Evolutionary conservation across 179 eudicot species (phyloP).

Genomic region (Silene vulgaris): DNA sequence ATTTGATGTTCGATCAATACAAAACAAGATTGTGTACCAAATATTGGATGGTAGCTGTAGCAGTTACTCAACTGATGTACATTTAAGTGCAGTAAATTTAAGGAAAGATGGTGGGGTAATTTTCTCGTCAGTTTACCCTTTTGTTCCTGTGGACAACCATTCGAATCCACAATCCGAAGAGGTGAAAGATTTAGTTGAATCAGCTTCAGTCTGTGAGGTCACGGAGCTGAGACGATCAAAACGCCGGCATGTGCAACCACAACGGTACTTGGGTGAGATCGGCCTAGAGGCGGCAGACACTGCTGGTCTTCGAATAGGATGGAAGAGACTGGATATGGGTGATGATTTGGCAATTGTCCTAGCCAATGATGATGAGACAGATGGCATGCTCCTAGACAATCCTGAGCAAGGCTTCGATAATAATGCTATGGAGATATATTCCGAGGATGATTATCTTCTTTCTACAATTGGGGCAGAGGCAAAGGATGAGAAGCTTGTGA

Average conservation of each 20-base stretch:
- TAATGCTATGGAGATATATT: slow-evolving; percentile 23
- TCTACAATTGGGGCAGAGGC: slow-evolving; percentile 24
- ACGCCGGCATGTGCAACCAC: slow-evolving; percentile 67
- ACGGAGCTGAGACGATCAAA: slow-evolving; percentile 69
- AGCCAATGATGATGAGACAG: slow-evolving; percentile 27
- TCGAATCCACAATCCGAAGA: slow-evolving; percentile 21
- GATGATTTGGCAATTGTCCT: slow-evolving; percentile 38
- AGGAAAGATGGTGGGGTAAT: slow-evolving; percentile 44
- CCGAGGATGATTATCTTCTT: slow-evolving; percentile 23
- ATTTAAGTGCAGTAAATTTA: slow-evolving; percentile 50
- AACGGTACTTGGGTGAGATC: slow-evolving; percentile 68
- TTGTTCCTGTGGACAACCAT: slow-evolving; percentile 23
- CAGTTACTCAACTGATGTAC: slow-evolving; percentile 25
- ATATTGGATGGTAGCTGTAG: slow-evolving; percentile 43
- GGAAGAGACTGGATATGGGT: slow-evolving; percentile 45
- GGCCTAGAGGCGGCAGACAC: slow-evolving; percentile 51
- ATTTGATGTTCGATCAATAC: slow-evolving; percentile 54
- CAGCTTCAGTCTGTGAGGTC: slow-evolving; percentile 30
- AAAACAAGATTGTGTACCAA: slow-evolving; percentile 59
- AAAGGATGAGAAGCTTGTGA: slow-evolving; percentile 26
- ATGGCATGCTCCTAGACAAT: slow-evolving; percentile 16
- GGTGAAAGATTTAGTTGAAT: slow-evolving; percentile 26
- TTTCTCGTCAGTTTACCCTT: slow-evolving; percentile 44
- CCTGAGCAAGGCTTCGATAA: slow-evolving; percentile 3
- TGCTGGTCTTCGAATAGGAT: slow-evolving; percentile 47